Evolutionary conservation across 768 basidiomycete genomes (phyloP).

Genomic region (Tylopilus subfusipes): DNA sequence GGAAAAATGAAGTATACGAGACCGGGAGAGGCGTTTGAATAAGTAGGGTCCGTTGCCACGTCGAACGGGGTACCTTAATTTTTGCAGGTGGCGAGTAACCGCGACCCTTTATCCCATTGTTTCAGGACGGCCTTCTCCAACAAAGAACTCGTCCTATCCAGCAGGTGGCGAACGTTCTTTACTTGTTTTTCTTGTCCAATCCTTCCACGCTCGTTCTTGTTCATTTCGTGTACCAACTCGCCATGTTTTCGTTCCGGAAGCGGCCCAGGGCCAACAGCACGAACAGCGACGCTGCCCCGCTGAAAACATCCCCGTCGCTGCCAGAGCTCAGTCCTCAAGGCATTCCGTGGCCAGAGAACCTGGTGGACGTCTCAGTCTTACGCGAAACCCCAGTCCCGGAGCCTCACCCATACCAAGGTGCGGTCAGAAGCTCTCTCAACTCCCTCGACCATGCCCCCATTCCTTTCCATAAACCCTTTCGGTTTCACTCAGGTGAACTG

Average conservation of each 20-base stretch:
- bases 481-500: constrained; percentile 41
- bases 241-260: constrained; percentile 76
- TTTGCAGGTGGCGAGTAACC: constrained; percentile 4
- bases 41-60: constrained; percentile 27
- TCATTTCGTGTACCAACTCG: constrained; percentile 21
- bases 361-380: constrained; percentile 70
- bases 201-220: constrained; percentile 23
- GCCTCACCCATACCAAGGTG: constrained; percentile 54
- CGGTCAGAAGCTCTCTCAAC: constrained; percentile 65
- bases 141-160: constrained; percentile 15
- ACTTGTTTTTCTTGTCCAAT: constrained; percentile 22
- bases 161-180: constrained; percentile 24
- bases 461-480: constrained; percentile 83
- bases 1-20: constrained; percentile 19
- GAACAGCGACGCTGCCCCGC: constrained; percentile 33
- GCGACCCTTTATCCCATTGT: constrained; percentile 8
- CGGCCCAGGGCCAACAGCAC: constrained; percentile 50
- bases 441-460: constrained; percentile 51
- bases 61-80: constrained; percentile 21
- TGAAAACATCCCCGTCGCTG: constrained; percentile 77
- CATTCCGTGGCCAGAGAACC: constrained; percentile 81
- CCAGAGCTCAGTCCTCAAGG: constrained; percentile 73
- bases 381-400: constrained; percentile 39
- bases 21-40: neutral
- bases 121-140: constrained; percentile 16